These are phyloP conservation scores for Fragosphaeria purpurea DNA, from an alignment of 2,329 filamentous ascomycete species.

Conservation along the genomic window DNA sequence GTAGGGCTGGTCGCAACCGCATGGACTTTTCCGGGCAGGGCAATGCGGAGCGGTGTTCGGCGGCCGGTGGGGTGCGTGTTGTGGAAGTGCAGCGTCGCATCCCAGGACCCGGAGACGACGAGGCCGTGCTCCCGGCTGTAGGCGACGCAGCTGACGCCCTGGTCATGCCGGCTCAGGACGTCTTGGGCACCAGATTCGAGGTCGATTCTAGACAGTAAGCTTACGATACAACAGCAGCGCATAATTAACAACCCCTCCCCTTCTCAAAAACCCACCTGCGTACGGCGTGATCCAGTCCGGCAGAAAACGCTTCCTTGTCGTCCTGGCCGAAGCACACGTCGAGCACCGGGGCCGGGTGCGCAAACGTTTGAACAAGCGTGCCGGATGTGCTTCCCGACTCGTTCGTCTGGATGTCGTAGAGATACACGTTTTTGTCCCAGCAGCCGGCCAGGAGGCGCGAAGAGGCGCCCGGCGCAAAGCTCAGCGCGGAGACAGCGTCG, in stretches of 20 bases:
- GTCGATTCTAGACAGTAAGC: conserved; percentile 41
- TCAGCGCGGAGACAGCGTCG: conserved; percentile 79
- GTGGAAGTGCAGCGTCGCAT: conserved; percentile 81
- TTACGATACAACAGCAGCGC: neutral
- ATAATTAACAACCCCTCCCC: no score
- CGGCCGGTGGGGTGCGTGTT: conserved; percentile 32
- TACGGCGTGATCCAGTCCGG: conserved; percentile 79
- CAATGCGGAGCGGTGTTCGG: conserved; percentile 42
- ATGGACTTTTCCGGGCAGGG: conserved; percentile 79
- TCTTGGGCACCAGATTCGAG: conserved; percentile 62
- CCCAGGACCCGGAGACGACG: conserved; percentile 87
- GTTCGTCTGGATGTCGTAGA: conserved; percentile 62
- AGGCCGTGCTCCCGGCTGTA: conserved; percentile 71
- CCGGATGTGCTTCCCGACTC: conserved; percentile 44
- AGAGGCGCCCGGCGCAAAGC: conserved; percentile 68
- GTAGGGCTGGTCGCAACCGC: conserved; percentile 67
- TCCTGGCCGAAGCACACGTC: conserved; percentile 83
- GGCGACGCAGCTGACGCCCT: conserved; percentile 72
- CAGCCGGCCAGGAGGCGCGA: conserved; percentile 78
- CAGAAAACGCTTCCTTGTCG: conserved; percentile 76
- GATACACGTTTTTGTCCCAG: conserved; percentile 87
- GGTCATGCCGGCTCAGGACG: conserved; percentile 66
- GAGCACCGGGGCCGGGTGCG: conserved; percentile 76
- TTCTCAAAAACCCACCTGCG: conserved; percentile 41
- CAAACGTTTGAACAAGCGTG: conserved; percentile 60